Evolutionary conservation across 306 rosid genomes (phyloP).

Genomic region (Cicer chorassanicum): DNA sequence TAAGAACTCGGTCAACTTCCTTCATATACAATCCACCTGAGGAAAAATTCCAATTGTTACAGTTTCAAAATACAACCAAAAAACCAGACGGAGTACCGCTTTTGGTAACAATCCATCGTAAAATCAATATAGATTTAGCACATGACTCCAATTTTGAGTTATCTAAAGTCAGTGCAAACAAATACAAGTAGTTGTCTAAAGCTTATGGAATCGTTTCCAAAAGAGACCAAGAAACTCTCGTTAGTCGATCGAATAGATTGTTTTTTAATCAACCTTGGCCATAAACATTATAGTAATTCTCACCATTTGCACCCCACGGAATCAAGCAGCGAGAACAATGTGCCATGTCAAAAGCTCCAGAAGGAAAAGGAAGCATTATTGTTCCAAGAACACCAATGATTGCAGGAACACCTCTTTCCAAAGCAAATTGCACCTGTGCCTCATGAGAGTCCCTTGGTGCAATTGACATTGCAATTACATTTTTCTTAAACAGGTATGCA

Average conservation of each 20-base stretch:
- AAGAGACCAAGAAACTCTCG: conserved; percentile 15
- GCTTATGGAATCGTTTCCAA: conserved; percentile 6
- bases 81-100: not conserved
- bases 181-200: conserved; percentile 1
- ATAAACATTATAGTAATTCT: conserved; percentile 38
- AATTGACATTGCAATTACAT: conserved; percentile 72
- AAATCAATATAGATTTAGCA: conserved; percentile 36
- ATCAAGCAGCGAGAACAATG: conserved; percentile 91
- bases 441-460: conserved; percentile 92
- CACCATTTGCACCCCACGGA: conserved; percentile 80
- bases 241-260: conserved; percentile 17
- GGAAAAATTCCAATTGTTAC: conserved; percentile 34
- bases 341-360: conserved; percentile 87
- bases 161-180: not conserved
- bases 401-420: conserved; percentile 94
- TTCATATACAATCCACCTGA: conserved; percentile 83
- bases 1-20: conserved; percentile 89
- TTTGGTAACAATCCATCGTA: conserved; percentile 14
- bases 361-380: conserved; percentile 78
- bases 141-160: not conserved
- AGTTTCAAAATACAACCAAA: conserved; percentile 1
- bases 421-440: conserved; percentile 91
- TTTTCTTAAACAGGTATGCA: conserved; percentile 75
- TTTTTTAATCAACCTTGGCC: conserved; percentile 18
- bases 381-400: conserved; percentile 86